A percentile compares a stretch with the other conserved stretches of the same genome.
Conservation (phyloP, 441 rosid species). For the Populus tomentosa region DNA sequence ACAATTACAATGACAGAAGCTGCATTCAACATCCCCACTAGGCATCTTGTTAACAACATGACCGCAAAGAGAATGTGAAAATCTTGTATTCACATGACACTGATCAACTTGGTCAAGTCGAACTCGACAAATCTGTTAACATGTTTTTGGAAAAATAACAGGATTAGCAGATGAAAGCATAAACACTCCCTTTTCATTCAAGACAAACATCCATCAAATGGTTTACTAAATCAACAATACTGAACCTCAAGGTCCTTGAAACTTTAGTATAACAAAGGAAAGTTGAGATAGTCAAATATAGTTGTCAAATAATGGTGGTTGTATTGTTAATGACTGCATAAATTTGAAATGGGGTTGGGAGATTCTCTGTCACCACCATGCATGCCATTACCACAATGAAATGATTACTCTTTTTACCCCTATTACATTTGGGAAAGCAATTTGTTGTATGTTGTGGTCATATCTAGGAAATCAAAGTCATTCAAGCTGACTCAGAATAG, state of each 20-base stretch:
- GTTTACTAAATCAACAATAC: background rate
- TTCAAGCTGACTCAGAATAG: background rate
- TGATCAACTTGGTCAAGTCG: constrained; percentile 69
- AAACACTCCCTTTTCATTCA: background rate
- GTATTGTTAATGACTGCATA: background rate
- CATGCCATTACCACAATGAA: background rate
- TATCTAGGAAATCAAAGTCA: background rate
- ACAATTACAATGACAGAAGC: constrained; percentile 41
- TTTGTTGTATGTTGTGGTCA: background rate
- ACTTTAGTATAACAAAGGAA: background rate
- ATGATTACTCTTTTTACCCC: background rate
- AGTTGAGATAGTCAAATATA: background rate
- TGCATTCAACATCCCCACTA: constrained; percentile 39
- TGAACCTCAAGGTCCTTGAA: background rate
- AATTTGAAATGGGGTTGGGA: background rate
- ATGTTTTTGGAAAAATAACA: background rate
- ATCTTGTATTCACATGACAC: constrained; percentile 54
- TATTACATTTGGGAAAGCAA: background rate
- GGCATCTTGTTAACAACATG: constrained; percentile 49
- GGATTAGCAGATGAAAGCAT: background rate
- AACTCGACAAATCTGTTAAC: constrained; percentile 45
- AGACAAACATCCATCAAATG: background rate
- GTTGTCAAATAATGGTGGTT: background rate
- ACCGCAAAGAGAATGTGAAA: constrained; percentile 63
- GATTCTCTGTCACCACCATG: background rate